A percentile compares a stretch with the other conserved stretches of the same genome.
phyloP scores from a whole-genome alignment of 2,329 filamentous ascomycete species.

The Gyromitra esculenta region DNA sequence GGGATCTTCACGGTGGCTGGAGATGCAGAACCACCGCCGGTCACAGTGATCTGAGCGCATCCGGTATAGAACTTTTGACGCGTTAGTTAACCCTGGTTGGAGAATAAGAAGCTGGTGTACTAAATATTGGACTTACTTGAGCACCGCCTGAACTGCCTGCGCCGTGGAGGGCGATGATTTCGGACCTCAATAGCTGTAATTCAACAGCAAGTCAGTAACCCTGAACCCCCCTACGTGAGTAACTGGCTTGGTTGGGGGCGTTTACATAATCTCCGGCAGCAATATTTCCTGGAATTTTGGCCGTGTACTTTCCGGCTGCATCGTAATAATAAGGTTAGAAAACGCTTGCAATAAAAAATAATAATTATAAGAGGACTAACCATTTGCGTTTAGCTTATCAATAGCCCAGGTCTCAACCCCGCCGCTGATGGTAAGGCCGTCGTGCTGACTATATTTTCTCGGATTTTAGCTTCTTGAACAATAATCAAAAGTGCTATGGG shows the following conservation, averaged over 20 bases:
- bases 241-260: no score
- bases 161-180: slow-evolving; percentile 40
- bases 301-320: slow-evolving; percentile 62
- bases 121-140: slow-evolving; percentile 1
- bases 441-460: slow-evolving; percentile 59
- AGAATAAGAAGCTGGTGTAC: neutral
- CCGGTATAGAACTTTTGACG: slow-evolving; percentile 60
- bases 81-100: neutral
- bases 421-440: slow-evolving; percentile 59
- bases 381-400: slow-evolving; percentile 64
- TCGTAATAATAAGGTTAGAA: neutral
- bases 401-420: slow-evolving; percentile 60
- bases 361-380: slow-evolving; percentile 53
- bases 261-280: slow-evolving; percentile 63
- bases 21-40: slow-evolving; percentile 54
- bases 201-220: slow-evolving; percentile 49
- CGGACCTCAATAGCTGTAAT: slow-evolving; percentile 49
- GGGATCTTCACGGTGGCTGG: slow-evolving; percentile 55
- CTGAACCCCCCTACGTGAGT: no score
- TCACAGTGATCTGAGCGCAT: slow-evolving; percentile 58
- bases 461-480: neutral
- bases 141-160: slow-evolving; percentile 28
- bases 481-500: neutral
- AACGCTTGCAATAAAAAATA: neutral
- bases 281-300: slow-evolving; percentile 59